phyloP scores from a whole-genome alignment of 805 yeast species.

The Sugiyamaella qingdaonensis region DNA sequence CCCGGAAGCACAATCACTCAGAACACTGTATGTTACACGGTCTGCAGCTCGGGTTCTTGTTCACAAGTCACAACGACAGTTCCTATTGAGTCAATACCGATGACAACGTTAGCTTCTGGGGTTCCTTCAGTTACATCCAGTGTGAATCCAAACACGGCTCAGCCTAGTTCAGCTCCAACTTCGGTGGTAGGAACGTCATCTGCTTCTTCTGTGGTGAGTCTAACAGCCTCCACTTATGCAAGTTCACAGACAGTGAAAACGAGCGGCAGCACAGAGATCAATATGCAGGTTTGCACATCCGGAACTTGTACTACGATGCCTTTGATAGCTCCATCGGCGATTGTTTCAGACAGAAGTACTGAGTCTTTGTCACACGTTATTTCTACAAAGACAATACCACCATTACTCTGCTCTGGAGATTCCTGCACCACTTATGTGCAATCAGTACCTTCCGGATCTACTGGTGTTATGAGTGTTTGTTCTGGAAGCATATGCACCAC shows the following conservation, averaged over 20 bases:
- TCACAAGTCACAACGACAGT: conserved; percentile 51
- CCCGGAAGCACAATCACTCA: conserved; percentile 4
- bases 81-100: not conserved
- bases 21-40: conserved; percentile 55
- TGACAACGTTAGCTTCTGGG: not conserved
- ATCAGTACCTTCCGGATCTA: conserved; percentile 1
- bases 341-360: not conserved
- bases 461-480: conserved; percentile 3
- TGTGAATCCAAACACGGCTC: not conserved
- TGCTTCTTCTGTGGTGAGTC: not conserved
- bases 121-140: not conserved
- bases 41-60: conserved; percentile 75
- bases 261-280: conserved; percentile 1
- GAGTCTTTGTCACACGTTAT: not conserved
- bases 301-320: conserved; percentile 10
- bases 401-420: conserved; percentile 7
- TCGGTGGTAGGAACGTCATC: not conserved
- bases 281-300: conserved; percentile 9
- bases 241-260: not conserved
- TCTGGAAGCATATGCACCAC: not conserved
- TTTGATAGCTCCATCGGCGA: not conserved
- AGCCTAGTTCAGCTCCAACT: conserved; percentile 54
- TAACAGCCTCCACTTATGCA: not conserved
- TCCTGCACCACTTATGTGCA: not conserved
- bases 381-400: conserved; percentile 2